A percentile compares a stretch with the other conserved stretches of the same genome.
These are phyloP conservation scores for Eutrema japonicum DNA, from an alignment of 345 rosid genomes.

Conservation along the genomic window DNA sequence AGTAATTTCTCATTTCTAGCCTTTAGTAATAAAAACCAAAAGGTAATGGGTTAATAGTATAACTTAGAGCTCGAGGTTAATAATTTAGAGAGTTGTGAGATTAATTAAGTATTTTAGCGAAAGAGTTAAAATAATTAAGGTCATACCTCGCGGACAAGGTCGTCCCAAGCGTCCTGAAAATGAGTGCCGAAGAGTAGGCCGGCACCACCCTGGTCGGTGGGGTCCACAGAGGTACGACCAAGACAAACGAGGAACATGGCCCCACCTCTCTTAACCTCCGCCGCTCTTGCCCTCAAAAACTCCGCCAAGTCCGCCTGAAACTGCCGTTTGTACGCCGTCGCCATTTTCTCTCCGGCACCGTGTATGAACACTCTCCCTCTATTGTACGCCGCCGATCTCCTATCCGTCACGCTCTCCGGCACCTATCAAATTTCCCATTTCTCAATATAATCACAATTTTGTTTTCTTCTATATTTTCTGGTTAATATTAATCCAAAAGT, in stretches of 20 bases:
- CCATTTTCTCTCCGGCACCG: conserved; percentile 63
- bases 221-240: conserved; percentile 84
- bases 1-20: background rate
- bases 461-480: background rate
- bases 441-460: background rate
- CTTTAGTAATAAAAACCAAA: background rate
- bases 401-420: conserved; percentile 78
- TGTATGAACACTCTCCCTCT: conserved; percentile 82
- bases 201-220: conserved; percentile 95
- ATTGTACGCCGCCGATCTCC: conserved; percentile 74
- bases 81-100: background rate
- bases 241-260: conserved; percentile 93
- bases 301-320: conserved; percentile 76
- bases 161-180: conserved; percentile 98
- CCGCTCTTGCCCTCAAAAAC: conserved; percentile 71
- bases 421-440: conserved; percentile 50
- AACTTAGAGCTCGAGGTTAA: conserved; percentile 8
- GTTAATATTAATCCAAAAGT: background rate
- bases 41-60: background rate
- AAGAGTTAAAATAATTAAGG: background rate
- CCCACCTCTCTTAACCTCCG: conserved; percentile 83
- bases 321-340: conserved; percentile 71
- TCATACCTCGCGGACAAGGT: conserved; percentile 90
- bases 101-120: background rate
- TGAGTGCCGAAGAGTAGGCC: conserved; percentile 96